Evolutionary conservation across 2,329 filamentous ascomycete genomes (phyloP).

Genomic region (Thyridium curvatum): DNA sequence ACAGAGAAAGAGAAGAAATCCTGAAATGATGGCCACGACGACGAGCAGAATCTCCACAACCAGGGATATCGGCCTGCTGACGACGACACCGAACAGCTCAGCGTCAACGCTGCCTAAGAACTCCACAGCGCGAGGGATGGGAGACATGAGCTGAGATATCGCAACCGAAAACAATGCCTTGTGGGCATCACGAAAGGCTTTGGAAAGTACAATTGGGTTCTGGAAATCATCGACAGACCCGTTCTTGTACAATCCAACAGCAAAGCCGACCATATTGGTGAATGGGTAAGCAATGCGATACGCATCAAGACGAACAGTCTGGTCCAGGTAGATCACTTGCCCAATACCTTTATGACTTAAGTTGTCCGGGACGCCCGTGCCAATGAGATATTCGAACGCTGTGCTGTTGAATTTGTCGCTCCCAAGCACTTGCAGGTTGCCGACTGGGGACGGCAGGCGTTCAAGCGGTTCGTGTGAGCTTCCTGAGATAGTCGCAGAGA

Average conservation of each 20-base stretch:
- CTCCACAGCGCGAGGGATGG: slow-evolving; percentile 10
- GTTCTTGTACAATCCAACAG: slow-evolving; percentile 15
- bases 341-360: slow-evolving; percentile 15
- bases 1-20: slow-evolving; percentile 10
- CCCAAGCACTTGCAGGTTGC: slow-evolving; percentile 6
- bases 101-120: slow-evolving; percentile 1
- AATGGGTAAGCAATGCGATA: slow-evolving; percentile 10
- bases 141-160: slow-evolving; percentile 7
- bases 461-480: slow-evolving; percentile 5
- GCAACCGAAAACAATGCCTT: slow-evolving; percentile 23
- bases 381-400: slow-evolving; percentile 25
- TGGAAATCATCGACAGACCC: slow-evolving; percentile 12
- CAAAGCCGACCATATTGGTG: slow-evolving; percentile 26
- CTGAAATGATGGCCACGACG: slow-evolving; percentile 11
- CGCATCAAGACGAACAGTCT: slow-evolving; percentile 10
- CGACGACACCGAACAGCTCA: slow-evolving; percentile 19
- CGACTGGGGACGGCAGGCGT: slow-evolving; percentile 1
- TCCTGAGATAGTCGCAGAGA: slow-evolving; percentile 28
- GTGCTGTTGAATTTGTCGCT: slow-evolving; percentile 24
- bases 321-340: slow-evolving; percentile 15
- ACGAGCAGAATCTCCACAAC: slow-evolving; percentile 20
- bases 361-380: slow-evolving; percentile 13
- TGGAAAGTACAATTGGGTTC: slow-evolving; percentile 1
- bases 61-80: slow-evolving; percentile 22
- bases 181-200: slow-evolving; percentile 17